A percentile compares a stretch with the other conserved stretches of the same genome.
Evolutionary conservation across 2,329 filamentous ascomycete species (phyloP).

Genomic region (Claviceps fusiformis): DNA sequence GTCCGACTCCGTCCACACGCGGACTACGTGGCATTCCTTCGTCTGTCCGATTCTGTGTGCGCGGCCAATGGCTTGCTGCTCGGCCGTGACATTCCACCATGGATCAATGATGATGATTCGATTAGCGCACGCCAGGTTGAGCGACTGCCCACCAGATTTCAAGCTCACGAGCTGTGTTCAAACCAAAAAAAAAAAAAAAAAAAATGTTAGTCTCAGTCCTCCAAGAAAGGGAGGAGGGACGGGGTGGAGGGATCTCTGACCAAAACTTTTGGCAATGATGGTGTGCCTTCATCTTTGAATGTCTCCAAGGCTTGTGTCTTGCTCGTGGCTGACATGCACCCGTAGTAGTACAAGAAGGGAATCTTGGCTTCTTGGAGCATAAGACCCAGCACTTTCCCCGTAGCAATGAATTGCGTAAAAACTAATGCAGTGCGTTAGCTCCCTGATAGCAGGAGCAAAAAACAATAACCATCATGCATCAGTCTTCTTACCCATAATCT

Average conservation of each 20-base stretch:
- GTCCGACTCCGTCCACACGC: constrained; percentile 39
- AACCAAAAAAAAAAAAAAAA: no score
- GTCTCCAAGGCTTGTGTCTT: constrained; percentile 9
- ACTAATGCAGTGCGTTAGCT: constrained; percentile 11
- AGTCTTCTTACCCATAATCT: constrained; percentile 24
- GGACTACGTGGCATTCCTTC: constrained; percentile 43
- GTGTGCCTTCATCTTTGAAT: constrained; percentile 8
- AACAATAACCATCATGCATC: neutral
- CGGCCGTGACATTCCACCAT: constrained; percentile 48
- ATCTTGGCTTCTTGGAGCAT: constrained; percentile 18
- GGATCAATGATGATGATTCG: constrained; percentile 40
- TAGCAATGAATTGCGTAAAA: constrained; percentile 21
- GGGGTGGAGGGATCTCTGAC: constrained; percentile 17
- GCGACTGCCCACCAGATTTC: constrained; percentile 21
- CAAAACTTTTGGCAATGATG: constrained; percentile 15
- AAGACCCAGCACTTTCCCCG: constrained; percentile 21
- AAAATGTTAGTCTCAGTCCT: neutral
- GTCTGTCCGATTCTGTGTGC: constrained; percentile 52
- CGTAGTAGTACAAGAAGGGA: constrained; percentile 25
- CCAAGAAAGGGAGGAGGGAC: no score
- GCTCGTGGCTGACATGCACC: constrained; percentile 8
- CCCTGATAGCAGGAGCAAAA: no score
- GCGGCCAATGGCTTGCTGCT: constrained; percentile 49
- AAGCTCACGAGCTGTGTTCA: constrained; percentile 20
- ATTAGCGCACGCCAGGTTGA: constrained; percentile 31